Conservation (phyloP, 495 filamentous ascomycete species). For the Schizothecium vesticola region DNA sequence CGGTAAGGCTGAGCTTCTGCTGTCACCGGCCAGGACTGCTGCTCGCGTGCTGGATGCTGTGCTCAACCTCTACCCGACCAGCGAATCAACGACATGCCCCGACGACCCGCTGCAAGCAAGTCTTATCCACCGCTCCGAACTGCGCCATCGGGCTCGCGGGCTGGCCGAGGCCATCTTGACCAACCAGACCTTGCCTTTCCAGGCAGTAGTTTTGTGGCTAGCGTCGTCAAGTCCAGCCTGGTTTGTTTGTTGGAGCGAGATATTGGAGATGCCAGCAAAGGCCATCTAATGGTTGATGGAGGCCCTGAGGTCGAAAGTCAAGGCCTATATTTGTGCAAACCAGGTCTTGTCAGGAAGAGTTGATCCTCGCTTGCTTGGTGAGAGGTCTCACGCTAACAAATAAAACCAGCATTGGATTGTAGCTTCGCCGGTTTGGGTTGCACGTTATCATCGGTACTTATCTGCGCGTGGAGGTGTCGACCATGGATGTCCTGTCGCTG, state of each 20-base stretch:
- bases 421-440: not conserved
- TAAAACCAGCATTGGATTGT: not conserved
- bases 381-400: not conserved
- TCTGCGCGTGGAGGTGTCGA: not conserved
- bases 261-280: not conserved
- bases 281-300: not conserved
- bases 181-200: not conserved
- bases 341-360: not conserved
- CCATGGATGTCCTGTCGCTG: not conserved
- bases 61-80: not conserved
- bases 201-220: not conserved
- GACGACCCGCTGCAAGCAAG: not conserved
- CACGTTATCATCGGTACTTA: not conserved
- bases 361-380: not conserved
- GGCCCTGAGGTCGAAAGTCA: not conserved
- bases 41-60: not conserved
- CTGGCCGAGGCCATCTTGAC: not conserved
- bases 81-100: not conserved
- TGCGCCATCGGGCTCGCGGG: not conserved
- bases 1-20: not conserved
- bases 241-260: not conserved
- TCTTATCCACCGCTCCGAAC: not conserved
- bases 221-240: not conserved
- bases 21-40: not conserved
- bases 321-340: not conserved